Evolutionary conservation across 352 stramenopile genomes (phyloP).

Genomic region (Phytophthora sp.): DNA sequence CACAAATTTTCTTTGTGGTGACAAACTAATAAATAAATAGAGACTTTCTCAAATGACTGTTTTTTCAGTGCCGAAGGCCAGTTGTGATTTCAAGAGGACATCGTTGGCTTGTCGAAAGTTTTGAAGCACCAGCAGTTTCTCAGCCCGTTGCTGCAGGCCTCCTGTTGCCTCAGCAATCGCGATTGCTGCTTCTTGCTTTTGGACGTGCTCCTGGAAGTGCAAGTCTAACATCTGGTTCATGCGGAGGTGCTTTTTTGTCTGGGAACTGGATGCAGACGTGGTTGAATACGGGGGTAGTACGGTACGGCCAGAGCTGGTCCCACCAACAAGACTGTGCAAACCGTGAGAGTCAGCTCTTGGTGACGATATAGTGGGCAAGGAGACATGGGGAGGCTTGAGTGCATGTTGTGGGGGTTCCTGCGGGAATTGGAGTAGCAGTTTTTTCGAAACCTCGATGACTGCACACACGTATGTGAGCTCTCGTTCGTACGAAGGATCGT

Average conservation of each 20-base stretch:
- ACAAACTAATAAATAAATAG: slow-evolving; percentile 24
- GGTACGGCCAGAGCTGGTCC: slow-evolving; percentile 8
- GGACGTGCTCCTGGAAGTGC: slow-evolving; percentile 48
- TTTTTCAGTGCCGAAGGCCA: slow-evolving; percentile 31
- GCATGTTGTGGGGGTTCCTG: slow-evolving; percentile 1
- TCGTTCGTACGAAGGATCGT: slow-evolving; percentile 56
- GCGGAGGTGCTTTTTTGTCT: slow-evolving; percentile 25
- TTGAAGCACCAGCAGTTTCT: slow-evolving; percentile 46
- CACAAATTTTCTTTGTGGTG: slow-evolving; percentile 6
- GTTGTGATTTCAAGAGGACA: slow-evolving; percentile 45
- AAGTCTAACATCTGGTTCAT: slow-evolving; percentile 51
- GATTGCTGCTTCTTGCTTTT: slow-evolving; percentile 23
- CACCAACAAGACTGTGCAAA: neutral
- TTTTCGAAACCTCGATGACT: slow-evolving; percentile 50
- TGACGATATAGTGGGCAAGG: slow-evolving; percentile 40
- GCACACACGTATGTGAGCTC: slow-evolving; percentile 66
- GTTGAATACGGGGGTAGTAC: slow-evolving; percentile 31
- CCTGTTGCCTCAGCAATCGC: slow-evolving; percentile 20
- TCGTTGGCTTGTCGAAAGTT: slow-evolving; percentile 58
- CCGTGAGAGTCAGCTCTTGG: slow-evolving; percentile 1
- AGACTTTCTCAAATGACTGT: slow-evolving; percentile 8
- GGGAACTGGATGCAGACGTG: slow-evolving; percentile 1
- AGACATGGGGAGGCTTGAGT: slow-evolving; percentile 20
- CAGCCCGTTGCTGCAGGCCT: slow-evolving; percentile 7
- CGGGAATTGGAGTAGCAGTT: slow-evolving; percentile 23